phyloP scores from a whole-genome alignment of 495 filamentous ascomycete genomes.

The Margaritispora aquatica region DNA sequence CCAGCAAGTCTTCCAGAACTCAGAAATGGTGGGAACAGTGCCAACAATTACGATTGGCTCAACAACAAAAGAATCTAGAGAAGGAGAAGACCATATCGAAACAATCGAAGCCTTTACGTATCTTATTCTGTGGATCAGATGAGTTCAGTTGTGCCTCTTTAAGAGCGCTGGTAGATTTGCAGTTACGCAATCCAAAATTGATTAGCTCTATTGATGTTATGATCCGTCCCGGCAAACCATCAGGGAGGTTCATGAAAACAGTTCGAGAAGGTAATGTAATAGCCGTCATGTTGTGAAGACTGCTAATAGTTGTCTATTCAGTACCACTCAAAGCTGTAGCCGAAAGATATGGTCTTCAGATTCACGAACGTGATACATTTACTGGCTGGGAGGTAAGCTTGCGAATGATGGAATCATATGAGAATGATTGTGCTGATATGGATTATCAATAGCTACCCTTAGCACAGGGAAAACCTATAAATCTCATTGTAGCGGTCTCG shows the following conservation, averaged over 20 bases:
- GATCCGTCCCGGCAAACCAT: constrained; percentile 66
- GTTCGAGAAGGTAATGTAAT: constrained; percentile 55
- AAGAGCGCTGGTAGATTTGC: constrained; percentile 58
- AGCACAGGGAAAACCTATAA: constrained; percentile 47
- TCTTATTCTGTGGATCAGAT: constrained; percentile 95
- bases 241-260: constrained; percentile 65
- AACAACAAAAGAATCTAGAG: not conserved
- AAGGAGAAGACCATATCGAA: too few relatives aligned
- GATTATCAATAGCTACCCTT: constrained; percentile 43
- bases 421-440: not conserved
- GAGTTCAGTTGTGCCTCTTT: constrained; percentile 82
- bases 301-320: not conserved
- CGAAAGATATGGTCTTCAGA: constrained; percentile 49
- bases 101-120: constrained; percentile 59
- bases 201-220: constrained; percentile 86
- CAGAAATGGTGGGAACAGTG: too few relatives aligned
- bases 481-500: constrained; percentile 91
- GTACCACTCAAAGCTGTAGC: constrained; percentile 72
- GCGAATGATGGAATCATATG: not conserved
- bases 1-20: not conserved
- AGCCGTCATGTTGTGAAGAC: too few relatives aligned
- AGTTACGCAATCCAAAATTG: constrained; percentile 40
- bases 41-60: not conserved
- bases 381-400: constrained; percentile 64
- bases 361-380: constrained; percentile 76